phyloP scores from a whole-genome alignment of 768 basidiomycete species.

The Lactifluus subvellereus region DNA sequence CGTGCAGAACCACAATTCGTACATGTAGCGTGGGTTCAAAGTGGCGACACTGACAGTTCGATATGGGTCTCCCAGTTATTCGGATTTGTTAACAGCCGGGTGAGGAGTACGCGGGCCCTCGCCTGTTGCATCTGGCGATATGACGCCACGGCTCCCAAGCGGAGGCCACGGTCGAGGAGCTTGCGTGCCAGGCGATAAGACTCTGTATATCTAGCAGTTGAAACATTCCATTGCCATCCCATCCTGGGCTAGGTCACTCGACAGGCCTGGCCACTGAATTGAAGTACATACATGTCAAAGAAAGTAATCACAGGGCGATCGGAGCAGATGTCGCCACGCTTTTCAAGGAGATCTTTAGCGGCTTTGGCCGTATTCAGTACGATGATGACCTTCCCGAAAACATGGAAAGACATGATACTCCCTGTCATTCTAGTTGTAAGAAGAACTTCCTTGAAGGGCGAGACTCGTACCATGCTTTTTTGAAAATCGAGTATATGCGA shows the following conservation, averaged over 20 bases:
- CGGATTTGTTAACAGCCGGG: background rate
- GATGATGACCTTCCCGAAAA: slow-evolving; percentile 44
- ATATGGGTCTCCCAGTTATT: background rate
- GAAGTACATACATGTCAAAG: slow-evolving; percentile 3
- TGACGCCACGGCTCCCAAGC: background rate
- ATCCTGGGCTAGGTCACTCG: background rate
- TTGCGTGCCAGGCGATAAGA: slow-evolving; percentile 1
- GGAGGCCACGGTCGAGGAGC: background rate
- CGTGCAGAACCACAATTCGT: no score
- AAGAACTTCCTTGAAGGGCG: no score
- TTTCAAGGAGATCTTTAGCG: slow-evolving; percentile 46
- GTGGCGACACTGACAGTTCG: background rate
- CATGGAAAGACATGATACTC: slow-evolving; percentile 24
- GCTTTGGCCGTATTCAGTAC: slow-evolving; percentile 44
- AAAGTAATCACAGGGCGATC: background rate
- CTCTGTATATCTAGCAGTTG: background rate
- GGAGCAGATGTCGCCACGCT: slow-evolving; percentile 37
- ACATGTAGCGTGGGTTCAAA: no score
- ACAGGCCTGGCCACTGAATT: no score
- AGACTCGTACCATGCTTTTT: background rate
- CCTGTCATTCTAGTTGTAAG: background rate
- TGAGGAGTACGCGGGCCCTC: background rate
- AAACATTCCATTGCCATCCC: background rate
- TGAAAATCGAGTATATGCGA: background rate
- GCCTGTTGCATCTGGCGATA: slow-evolving; percentile 1